Evolutionary conservation across 2,329 filamentous ascomycete genomes (phyloP), one percentile per base, ranked within the genome.

Genomic region (Aspergillus chevalieri): DNA sequence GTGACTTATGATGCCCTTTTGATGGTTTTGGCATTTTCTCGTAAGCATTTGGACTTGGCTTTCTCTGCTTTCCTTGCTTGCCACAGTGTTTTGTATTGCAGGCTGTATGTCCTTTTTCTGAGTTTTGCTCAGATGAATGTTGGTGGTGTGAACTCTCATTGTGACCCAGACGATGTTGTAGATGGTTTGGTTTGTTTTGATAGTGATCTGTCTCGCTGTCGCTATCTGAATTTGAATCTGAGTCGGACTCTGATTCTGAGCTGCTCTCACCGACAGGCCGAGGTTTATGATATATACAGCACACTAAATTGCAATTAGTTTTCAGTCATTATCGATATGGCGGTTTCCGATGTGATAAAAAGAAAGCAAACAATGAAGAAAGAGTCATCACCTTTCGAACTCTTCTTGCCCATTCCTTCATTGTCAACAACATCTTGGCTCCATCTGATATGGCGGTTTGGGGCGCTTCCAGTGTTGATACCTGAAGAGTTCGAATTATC

Each of bases 231-330:
- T 76, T 71, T 10, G 75, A 78, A 43, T 77, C 78, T 12, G 82
- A 83, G 19, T 77, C 78, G 12, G 70, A 71, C 41, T 73, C 69
- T 7, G 70, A 73, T 57, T 75, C 73, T n/a, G 71, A 73, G 51
- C 85, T 90, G 28, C 87, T 93, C 68, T 97, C 92, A 66, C 87
- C 89, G 3, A 89, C 83, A 9, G 78, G 81, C 58, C 86, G 87
- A 6, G 89, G 85, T 52, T 87, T 87, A 74, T 96, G 92, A 73
- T 96, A 98, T 69, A 98, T 98, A 70, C 93, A 98, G 79, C 93
- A 98, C n/a, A 97, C 93, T 95, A 44, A 19, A n/a, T 30, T 30
- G 14, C 14, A n/a, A 14, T 15, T 12, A 44, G 44, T 14, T 30
- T 14, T 30, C 19, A 51, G 39, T 22, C 41, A 8, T 30, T 15